Conservation (phyloP, 768 basidiomycete species). For the Scleroderma bovista region DNA sequence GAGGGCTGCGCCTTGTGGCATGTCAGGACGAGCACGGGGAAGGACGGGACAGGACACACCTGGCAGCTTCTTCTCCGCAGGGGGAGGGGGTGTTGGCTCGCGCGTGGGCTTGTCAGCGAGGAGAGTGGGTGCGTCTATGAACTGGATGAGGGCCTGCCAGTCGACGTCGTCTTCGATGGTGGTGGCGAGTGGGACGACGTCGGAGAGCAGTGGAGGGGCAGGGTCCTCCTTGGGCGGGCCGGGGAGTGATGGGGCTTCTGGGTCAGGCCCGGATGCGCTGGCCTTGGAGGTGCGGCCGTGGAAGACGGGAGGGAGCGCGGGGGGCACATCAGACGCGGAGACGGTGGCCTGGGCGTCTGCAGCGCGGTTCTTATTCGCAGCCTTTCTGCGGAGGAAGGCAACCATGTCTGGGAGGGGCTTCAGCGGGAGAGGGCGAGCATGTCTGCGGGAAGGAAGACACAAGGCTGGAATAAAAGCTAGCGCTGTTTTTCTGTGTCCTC, state of each 20-base stretch:
- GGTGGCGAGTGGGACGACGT: not conserved
- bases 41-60: not conserved
- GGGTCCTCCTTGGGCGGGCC: not conserved
- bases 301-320: not conserved
- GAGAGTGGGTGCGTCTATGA: not conserved
- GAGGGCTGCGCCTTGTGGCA: not conserved
- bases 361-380: not conserved
- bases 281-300: not conserved
- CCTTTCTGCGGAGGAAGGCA: conserved; percentile 1
- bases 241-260: not conserved
- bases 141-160: not conserved
- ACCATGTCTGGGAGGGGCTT: not conserved
- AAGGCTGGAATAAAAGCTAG: not conserved
- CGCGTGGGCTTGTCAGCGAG: not conserved
- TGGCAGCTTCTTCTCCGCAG: not conserved
- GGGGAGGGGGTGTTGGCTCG: not conserved
- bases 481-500: not conserved
- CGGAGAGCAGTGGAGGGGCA: not conserved
- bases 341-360: not conserved
- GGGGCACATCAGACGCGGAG: not conserved
- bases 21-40: not conserved
- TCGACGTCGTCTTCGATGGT: not conserved
- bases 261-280: not conserved
- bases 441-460: not conserved
- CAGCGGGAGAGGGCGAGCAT: not conserved